Base-by-base conservation (phyloP, 495 filamentous ascomycete genomes). In the Pyrenopolyporus hunteri region DNA sequence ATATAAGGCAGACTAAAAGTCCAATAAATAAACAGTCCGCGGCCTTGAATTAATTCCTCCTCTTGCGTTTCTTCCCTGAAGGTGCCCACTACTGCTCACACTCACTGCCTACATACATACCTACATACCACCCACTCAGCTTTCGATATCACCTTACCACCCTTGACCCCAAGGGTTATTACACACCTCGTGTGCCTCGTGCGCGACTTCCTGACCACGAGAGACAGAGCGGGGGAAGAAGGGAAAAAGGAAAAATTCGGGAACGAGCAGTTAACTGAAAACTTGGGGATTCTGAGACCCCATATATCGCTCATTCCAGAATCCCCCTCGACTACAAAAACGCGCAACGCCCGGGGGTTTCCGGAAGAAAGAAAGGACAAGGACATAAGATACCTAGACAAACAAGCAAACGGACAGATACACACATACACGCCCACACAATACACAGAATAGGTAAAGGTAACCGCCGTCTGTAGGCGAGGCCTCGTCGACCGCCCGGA, bases 241-340 rank as follows among this genome's bases (percentile, higher is more conserved):
- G 10, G 22, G 13, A 47, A n/a, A n/a, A n/a, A n/a, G n/a, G n/a
- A n/a, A n/a, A n/a, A n/a, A n/a, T n/a, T n/a, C n/a, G n/a, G n/a
- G n/a, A n/a, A n/a, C n/a, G n/a, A n/a, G n/a, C n/a, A n/a, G n/a
- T n/a, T n/a, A n/a, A n/a, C n/a, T n/a, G n/a, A n/a, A n/a, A n/a
- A n/a, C n/a, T 42, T 33, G 23, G 42, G 36, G 39, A 57, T 25
- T 53, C 25, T 22, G 11, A 49, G 31, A 13, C 28, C 17, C 8
- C n/a, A 40, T 37, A 51, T 57, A 66, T 66, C 57, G 63, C 63
- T 60, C 63, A 66, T 57, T 57, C 56, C 56, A 52, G 46, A 57
- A 56, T 25, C 40, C 9, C 29, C 7, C 45, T 22, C 28, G n/a
- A 19, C n/a, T 32, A 48, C 57, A 61, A 61, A 61, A 53, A 16